A percentile compares a stretch with the other conserved stretches of the same genome.
phyloP scores from a whole-genome alignment of 768 basidiomycete species.

The Daedaleopsis nitida region DNA sequence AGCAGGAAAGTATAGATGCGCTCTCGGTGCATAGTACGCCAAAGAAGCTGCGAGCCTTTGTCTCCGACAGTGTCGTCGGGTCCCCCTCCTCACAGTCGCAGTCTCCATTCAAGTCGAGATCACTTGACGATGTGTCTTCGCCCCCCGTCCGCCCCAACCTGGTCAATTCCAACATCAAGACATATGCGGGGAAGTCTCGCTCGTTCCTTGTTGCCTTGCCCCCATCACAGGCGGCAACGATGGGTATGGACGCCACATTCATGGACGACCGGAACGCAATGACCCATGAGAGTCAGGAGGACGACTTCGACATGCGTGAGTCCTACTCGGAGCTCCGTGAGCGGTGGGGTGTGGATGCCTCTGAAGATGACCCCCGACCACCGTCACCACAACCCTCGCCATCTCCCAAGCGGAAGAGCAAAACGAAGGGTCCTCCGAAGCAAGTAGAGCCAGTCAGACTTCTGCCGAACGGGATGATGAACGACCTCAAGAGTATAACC shows the following conservation, averaged over 20 bases:
- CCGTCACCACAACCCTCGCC: slow-evolving; percentile 28
- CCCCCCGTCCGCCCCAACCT: slow-evolving; percentile 28
- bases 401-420: slow-evolving; percentile 39
- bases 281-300: slow-evolving; percentile 34
- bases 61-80: slow-evolving; percentile 22
- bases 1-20: slow-evolving; percentile 6
- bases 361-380: slow-evolving; percentile 63
- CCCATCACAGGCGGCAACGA: slow-evolving; percentile 23
- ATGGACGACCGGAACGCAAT: slow-evolving; percentile 7
- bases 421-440: slow-evolving; percentile 35
- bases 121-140: slow-evolving; percentile 26
- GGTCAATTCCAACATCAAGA: slow-evolving; percentile 47
- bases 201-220: slow-evolving; percentile 75
- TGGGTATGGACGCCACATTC: slow-evolving; percentile 23
- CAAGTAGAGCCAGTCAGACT: slow-evolving; percentile 23
- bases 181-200: slow-evolving; percentile 78
- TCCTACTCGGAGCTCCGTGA: slow-evolving; percentile 73
- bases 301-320: slow-evolving; percentile 56
- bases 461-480: slow-evolving; percentile 63
- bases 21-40: slow-evolving; percentile 23
- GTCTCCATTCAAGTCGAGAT: slow-evolving; percentile 20
- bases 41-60: slow-evolving; percentile 11
- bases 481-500: slow-evolving; percentile 77
- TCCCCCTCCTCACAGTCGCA: slow-evolving; percentile 15
- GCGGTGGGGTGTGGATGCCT: slow-evolving; percentile 82